Conservation (phyloP, 257 asterid species). For the Solanum habrochaites region DNA sequence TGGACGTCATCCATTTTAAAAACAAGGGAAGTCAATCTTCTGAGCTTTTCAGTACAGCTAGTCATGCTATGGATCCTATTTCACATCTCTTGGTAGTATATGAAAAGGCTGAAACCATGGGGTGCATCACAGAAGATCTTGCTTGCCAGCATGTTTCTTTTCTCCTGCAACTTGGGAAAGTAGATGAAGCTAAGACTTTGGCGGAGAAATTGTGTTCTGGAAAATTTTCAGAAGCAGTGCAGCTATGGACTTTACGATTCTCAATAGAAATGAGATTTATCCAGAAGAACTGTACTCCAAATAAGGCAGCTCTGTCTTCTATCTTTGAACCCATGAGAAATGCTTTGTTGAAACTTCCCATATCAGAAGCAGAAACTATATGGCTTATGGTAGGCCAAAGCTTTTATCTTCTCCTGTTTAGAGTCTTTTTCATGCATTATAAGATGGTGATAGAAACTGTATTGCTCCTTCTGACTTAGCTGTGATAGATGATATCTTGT, state of each 20-base stretch:
- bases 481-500: neutral
- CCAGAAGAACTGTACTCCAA: conserved; percentile 22
- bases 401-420: neutral
- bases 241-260: conserved; percentile 55
- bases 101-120: conserved; percentile 60
- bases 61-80: conserved; percentile 31
- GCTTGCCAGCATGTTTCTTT: conserved; percentile 66
- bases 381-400: conserved; percentile 75
- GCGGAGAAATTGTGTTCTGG: conserved; percentile 49
- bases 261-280: conserved; percentile 44
- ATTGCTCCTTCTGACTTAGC: neutral
- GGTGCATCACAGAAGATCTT: conserved; percentile 59
- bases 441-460: neutral
- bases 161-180: conserved; percentile 45
- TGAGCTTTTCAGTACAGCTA: conserved; percentile 12
- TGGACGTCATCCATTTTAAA: conserved; percentile 28
- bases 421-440: neutral
- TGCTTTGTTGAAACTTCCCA: conserved; percentile 37
- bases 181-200: conserved; percentile 48
- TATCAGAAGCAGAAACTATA: conserved; percentile 56
- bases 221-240: conserved; percentile 38
- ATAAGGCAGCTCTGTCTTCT: conserved; percentile 30
- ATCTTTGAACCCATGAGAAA: conserved; percentile 41
- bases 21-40: conserved; percentile 16
- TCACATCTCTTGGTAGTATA: conserved; percentile 45